Evolutionary conservation across 2,329 filamentous ascomycete genomes (phyloP).

Genomic region (Xylariales sp.): DNA sequence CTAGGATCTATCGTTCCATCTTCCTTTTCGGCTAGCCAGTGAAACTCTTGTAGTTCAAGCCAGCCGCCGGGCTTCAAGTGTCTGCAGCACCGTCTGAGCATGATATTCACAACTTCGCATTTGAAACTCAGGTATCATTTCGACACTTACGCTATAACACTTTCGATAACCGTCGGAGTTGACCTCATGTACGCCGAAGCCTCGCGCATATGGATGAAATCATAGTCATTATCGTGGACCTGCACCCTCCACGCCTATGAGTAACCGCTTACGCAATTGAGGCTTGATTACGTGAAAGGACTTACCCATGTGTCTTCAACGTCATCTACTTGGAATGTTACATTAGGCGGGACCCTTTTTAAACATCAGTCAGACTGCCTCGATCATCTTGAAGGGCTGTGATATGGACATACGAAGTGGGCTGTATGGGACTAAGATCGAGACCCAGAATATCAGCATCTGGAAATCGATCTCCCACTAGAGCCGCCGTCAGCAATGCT

Average conservation of each 20-base stretch:
- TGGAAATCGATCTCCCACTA: conserved; percentile 42
- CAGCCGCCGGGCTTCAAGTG: conserved; percentile 48
- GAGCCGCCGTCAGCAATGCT: conserved; percentile 29
- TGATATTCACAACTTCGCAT: conserved; percentile 1
- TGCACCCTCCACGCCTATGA: conserved; percentile 19
- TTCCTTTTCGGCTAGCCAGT: conserved; percentile 45
- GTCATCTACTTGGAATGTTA: conserved; percentile 43
- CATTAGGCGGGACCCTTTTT: conserved; percentile 42
- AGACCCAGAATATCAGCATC: conserved; percentile 39
- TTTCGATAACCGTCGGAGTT: conserved; percentile 38
- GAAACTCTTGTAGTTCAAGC: conserved; percentile 49
- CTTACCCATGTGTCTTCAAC: conserved; percentile 43
- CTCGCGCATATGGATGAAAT: conserved; percentile 44
- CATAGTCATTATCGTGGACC: conserved; percentile 41
- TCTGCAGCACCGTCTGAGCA: conserved; percentile 30
- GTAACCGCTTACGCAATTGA: conserved; percentile 8
- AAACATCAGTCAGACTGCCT: conserved; percentile 23
- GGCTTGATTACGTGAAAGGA: conserved; percentile 2
- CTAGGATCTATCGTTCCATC: conserved; percentile 45
- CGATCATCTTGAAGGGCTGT: conserved; percentile 6
- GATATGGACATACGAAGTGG: conserved; percentile 38
- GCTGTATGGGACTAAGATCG: conserved; percentile 44
- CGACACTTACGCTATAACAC: conserved; percentile 38
- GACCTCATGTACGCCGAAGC: conserved; percentile 39
- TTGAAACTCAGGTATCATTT: not conserved